Percentiles rank a stretch among this genome's conserved stretches.
These are phyloP conservation scores for Cenchrus fungigraminus DNA, from an alignment of 176 grass and related monocot genomes.

Conservation along the genomic window DNA sequence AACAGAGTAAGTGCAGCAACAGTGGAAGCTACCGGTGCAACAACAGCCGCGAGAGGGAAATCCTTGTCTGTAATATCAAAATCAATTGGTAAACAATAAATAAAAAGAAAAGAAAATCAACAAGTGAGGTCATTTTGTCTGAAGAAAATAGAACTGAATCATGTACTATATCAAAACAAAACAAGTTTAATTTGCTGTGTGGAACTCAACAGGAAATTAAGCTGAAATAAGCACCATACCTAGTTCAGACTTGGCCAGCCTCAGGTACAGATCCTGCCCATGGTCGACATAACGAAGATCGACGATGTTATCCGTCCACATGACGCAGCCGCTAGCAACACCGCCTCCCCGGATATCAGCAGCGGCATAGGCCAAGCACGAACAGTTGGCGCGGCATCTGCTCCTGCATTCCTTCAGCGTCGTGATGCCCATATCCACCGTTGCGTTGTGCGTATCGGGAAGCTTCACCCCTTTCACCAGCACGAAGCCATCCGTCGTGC, in stretches of 20 bases:
- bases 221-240: no score
- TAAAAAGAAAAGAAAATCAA: no score
- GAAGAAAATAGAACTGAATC: no score
- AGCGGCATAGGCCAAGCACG: conserved; percentile 65
- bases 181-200: no score
- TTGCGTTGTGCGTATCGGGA: conserved; percentile 25
- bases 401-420: conserved; percentile 31
- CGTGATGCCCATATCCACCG: conserved; percentile 24
- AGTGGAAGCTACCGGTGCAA: neutral
- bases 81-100: neutral
- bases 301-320: conserved; percentile 17
- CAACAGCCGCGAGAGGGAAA: neutral
- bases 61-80: neutral
- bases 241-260: conserved; percentile 27
- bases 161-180: no score
- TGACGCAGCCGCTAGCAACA: conserved; percentile 33
- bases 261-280: conserved; percentile 29
- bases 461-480: conserved; percentile 51
- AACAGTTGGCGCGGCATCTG: conserved; percentile 57
- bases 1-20: neutral
- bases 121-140: no score
- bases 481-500: conserved; percentile 40
- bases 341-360: conserved; percentile 4
- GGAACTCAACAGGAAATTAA: no score
- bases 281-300: conserved; percentile 33